A percentile compares a stretch with the other conserved stretches of the same genome.
Evolutionary conservation across 2,329 filamentous ascomycete genomes (phyloP).

Genomic region (Nemania sp.): DNA sequence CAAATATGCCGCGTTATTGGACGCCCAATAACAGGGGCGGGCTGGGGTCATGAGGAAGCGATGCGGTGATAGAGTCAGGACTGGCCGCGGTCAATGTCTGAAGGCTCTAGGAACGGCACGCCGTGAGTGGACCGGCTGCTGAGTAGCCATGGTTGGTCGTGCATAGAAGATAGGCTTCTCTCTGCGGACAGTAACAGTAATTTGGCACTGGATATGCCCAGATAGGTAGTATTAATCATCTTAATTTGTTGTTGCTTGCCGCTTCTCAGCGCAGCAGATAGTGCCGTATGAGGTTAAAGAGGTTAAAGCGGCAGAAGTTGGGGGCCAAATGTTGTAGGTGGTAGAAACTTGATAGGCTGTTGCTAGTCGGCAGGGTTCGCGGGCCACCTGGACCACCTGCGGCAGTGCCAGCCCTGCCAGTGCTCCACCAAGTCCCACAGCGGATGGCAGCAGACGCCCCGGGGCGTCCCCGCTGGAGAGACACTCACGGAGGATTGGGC

Average conservation of each 20-base stretch:
- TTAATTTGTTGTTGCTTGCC: neutral
- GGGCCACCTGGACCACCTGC: no score
- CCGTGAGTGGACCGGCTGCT: constrained; percentile 24
- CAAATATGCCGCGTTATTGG: constrained; percentile 23
- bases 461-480: neutral
- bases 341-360: no score
- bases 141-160: constrained; percentile 19
- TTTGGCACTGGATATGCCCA: constrained; percentile 14
- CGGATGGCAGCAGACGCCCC: constrained; percentile 23
- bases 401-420: constrained; percentile 5
- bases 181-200: neutral
- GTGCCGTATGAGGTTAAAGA: constrained; percentile 24
- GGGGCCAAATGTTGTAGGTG: no score
- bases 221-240: constrained; percentile 6
- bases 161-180: constrained; percentile 22
- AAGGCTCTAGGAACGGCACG: constrained; percentile 2
- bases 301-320: no score
- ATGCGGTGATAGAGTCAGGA: constrained; percentile 18
- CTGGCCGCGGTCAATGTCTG: constrained; percentile 21
- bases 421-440: constrained; percentile 14
- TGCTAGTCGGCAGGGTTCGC: no score
- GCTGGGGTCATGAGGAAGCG: constrained; percentile 11
- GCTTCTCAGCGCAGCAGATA: constrained; percentile 1
- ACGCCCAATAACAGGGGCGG: constrained; percentile 15
- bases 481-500: neutral